phyloP scores from a whole-genome alignment of 805 yeast genomes.

The Candida dajiaensis region DNA sequence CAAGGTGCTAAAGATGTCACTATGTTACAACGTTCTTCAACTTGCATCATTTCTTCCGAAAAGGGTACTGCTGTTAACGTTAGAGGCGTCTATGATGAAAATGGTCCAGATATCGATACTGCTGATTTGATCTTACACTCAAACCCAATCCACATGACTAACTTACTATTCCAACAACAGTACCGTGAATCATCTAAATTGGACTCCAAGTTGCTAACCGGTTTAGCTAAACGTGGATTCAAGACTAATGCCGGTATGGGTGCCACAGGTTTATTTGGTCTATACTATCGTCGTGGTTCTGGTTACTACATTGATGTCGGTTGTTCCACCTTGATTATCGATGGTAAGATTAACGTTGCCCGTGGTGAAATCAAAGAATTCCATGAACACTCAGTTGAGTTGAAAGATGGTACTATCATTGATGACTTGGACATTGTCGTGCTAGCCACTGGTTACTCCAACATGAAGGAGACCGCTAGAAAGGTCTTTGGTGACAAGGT shows the following conservation, averaged over 20 bases:
- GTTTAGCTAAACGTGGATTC: constrained; percentile 33
- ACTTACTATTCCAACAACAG: constrained; percentile 32
- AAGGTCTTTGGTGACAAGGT: constrained; percentile 32
- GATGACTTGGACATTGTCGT: constrained; percentile 34
- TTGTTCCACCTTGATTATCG: constrained; percentile 32
- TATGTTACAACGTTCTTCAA: constrained; percentile 40
- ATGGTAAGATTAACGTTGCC: constrained; percentile 34
- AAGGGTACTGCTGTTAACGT: constrained; percentile 27
- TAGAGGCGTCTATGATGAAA: constrained; percentile 30
- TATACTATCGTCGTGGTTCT: constrained; percentile 36
- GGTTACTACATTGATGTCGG: constrained; percentile 45
- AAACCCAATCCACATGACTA: constrained; percentile 30
- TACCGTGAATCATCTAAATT: constrained; percentile 27
- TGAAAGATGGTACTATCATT: constrained; percentile 32
- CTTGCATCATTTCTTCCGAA: constrained; percentile 35
- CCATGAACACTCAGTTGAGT: constrained; percentile 32
- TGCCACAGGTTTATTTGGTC: constrained; percentile 36
- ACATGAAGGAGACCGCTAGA: constrained; percentile 36
- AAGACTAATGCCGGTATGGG: constrained; percentile 37
- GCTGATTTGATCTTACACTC: constrained; percentile 36
- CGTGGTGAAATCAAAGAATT: constrained; percentile 31
- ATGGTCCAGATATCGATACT: constrained; percentile 32
- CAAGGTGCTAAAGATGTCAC: constrained; percentile 36
- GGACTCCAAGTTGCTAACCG: constrained; percentile 29
- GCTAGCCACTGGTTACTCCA: constrained; percentile 39